Percentiles rank a stretch among this genome's conserved stretches.
Evolutionary conservation across 2,329 filamentous ascomycete species (phyloP).

Genomic region (Fusarium musae): DNA sequence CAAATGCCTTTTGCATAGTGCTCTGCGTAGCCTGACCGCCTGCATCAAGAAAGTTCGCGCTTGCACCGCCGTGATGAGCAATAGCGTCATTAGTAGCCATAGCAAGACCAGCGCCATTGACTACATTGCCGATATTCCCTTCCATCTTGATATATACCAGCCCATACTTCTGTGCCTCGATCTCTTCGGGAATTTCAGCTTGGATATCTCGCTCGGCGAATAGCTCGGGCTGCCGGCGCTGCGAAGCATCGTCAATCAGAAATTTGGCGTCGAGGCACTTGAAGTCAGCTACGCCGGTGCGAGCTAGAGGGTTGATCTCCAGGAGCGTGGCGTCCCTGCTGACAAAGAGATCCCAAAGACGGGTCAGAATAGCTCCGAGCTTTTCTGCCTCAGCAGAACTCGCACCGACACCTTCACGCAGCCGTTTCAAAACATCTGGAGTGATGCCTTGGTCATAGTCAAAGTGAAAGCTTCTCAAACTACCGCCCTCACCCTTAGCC

Average conservation of each 20-base stretch:
- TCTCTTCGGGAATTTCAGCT: not conserved
- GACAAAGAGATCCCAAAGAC: not conserved
- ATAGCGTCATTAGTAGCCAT: constrained; percentile 13
- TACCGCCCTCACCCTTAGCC: not conserved
- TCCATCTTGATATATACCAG: constrained; percentile 12
- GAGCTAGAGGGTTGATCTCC: not conserved
- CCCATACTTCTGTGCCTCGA: not conserved
- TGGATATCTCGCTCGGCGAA: not conserved
- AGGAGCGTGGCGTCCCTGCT: not conserved
- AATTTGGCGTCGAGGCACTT: constrained; percentile 4
- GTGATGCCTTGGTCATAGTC: not conserved
- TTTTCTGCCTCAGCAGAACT: not conserved
- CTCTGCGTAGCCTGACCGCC: constrained; percentile 2
- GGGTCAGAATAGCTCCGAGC: not conserved
- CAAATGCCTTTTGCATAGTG: constrained; percentile 12
- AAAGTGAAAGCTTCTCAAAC: not conserved
- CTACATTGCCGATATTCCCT: constrained; percentile 4
- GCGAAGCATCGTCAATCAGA: not conserved
- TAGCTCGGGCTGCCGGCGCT: not conserved
- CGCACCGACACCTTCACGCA: not conserved
- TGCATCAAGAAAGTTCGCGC: not conserved
- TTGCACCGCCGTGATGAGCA: not conserved
- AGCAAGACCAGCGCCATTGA: not conserved
- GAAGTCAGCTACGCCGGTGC: not conserved
- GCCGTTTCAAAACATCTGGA: not conserved